A percentile compares a stretch with the other conserved stretches of the same genome.
Conservation (phyloP, 2,329 filamentous ascomycete genomes). For the Cladorrhinum sp. region DNA sequence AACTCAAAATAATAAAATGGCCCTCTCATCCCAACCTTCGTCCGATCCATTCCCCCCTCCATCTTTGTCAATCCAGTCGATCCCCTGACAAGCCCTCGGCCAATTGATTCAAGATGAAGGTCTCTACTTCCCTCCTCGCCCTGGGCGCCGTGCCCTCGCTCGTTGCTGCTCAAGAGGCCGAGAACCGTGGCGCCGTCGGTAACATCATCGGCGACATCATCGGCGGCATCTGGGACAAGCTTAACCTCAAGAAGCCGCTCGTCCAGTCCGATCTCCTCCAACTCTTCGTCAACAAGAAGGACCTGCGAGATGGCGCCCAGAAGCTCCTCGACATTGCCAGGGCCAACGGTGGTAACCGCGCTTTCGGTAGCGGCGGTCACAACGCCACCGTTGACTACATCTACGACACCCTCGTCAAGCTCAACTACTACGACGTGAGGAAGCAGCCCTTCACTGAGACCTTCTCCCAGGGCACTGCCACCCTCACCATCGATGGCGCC, state of each 20-base stretch:
- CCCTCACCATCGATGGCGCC: slow-evolving; percentile 32
- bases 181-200: not conserved
- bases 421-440: slow-evolving; percentile 42
- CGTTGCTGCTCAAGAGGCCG: not conserved
- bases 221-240: not conserved
- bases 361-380: slow-evolving; percentile 44
- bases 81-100: not conserved
- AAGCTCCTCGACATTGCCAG: slow-evolving; percentile 45
- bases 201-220: not conserved
- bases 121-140: slow-evolving; percentile 12
- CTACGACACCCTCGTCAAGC: slow-evolving; percentile 37
- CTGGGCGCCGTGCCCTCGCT: slow-evolving; percentile 18
- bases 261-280: slow-evolving; percentile 25
- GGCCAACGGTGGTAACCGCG: slow-evolving; percentile 41
- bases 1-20: slow-evolving; percentile 5
- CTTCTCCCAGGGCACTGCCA: slow-evolving; percentile 32
- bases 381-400: slow-evolving; percentile 46
- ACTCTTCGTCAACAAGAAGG: slow-evolving; percentile 35
- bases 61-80: not conserved
- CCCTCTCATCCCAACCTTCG: not conserved
- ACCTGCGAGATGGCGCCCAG: slow-evolving; percentile 43
- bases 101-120: slow-evolving; percentile 17
- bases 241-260: slow-evolving; percentile 12
- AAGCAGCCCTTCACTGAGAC: slow-evolving; percentile 45
- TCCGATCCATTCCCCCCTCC: not conserved